Evolutionary conservation across 495 filamentous ascomycete genomes (phyloP).

Genomic region (Hypoxylon intermedium): DNA sequence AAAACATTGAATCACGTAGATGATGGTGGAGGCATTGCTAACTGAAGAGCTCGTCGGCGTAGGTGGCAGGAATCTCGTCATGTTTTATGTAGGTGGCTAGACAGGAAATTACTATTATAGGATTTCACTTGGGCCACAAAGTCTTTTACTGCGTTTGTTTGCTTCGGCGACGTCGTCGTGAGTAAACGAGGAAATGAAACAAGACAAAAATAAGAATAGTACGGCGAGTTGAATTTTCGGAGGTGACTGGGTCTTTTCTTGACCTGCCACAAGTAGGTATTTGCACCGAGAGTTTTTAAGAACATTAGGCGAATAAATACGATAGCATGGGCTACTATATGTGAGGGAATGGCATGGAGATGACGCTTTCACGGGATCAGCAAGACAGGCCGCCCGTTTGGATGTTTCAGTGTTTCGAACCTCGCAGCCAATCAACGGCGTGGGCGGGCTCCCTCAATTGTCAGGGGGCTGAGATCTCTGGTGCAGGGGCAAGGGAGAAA

Average conservation of each 20-base stretch:
- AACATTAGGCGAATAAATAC: not conserved
- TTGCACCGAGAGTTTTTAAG: not conserved
- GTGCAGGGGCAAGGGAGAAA: constrained; percentile 25
- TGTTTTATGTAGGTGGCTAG: constrained; percentile 6
- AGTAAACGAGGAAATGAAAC: constrained; percentile 22
- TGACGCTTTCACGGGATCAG: constrained; percentile 32
- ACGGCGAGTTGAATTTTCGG: not conserved
- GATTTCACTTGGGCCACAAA: constrained; percentile 4
- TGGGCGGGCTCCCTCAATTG: constrained; percentile 23
- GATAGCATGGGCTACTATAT: constrained; percentile 18
- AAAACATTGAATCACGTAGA: not conserved
- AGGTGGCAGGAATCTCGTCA: not conserved
- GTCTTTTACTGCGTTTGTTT: not conserved
- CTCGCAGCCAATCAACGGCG: constrained; percentile 20
- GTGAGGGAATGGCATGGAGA: constrained; percentile 29
- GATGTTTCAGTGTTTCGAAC: constrained; percentile 39
- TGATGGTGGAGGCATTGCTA: not conserved
- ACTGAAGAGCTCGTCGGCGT: not conserved
- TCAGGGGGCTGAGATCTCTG: constrained; percentile 18
- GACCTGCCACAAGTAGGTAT: constrained; percentile 27
- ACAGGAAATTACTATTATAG: not conserved
- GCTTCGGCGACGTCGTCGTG: not conserved
- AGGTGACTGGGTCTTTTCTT: constrained; percentile 6
- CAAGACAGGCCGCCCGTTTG: constrained; percentile 3
- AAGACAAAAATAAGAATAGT: not conserved